These are phyloP conservation scores for Bisporella sp. DNA, from an alignment of 2,329 filamentous ascomycete species.

Conservation along the genomic window DNA sequence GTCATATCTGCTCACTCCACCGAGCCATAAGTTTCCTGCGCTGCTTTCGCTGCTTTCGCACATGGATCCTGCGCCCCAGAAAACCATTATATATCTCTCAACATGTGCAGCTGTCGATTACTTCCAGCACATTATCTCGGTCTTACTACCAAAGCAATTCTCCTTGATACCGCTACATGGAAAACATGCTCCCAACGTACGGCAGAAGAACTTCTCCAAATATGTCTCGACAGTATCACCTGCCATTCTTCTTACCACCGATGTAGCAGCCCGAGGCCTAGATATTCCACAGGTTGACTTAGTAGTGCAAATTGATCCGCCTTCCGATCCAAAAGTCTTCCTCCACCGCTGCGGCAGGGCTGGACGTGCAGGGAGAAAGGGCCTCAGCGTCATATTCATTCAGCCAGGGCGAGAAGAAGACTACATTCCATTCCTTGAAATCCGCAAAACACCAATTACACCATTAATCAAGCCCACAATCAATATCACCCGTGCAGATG, in stretches of 20 bases:
- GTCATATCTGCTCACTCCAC: constrained; percentile 69
- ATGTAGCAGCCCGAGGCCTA: constrained; percentile 82
- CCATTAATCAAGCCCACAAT: constrained; percentile 53
- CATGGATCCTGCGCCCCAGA: constrained; percentile 68
- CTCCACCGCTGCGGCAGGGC: constrained; percentile 89
- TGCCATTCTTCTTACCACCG: constrained; percentile 82
- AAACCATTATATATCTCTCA: constrained; percentile 85
- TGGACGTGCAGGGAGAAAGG: constrained; percentile 79
- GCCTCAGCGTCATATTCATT: constrained; percentile 79
- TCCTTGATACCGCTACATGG: constrained; percentile 78
- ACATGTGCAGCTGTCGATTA: constrained; percentile 95
- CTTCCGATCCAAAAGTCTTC: constrained; percentile 87
- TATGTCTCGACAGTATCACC: constrained; percentile 72
- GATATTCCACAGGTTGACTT: constrained; percentile 91
- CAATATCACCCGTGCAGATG: constrained; percentile 53
- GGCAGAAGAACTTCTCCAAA: constrained; percentile 77
- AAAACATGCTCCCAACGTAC: constrained; percentile 81
- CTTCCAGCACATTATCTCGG: constrained; percentile 73
- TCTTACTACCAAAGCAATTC: constrained; percentile 62
- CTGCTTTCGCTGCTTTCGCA: constrained; percentile 63
- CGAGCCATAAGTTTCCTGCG: constrained; percentile 74
- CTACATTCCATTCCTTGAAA: constrained; percentile 79
- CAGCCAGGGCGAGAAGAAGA: constrained; percentile 82
- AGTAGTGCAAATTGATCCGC: constrained; percentile 81
- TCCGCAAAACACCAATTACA: constrained; percentile 77